A percentile compares a stretch with the other conserved stretches of the same genome.
These are phyloP conservation scores for Thalassiosira hispida DNA, from an alignment of 352 stramenopile genomes.

Conservation along the genomic window DNA sequence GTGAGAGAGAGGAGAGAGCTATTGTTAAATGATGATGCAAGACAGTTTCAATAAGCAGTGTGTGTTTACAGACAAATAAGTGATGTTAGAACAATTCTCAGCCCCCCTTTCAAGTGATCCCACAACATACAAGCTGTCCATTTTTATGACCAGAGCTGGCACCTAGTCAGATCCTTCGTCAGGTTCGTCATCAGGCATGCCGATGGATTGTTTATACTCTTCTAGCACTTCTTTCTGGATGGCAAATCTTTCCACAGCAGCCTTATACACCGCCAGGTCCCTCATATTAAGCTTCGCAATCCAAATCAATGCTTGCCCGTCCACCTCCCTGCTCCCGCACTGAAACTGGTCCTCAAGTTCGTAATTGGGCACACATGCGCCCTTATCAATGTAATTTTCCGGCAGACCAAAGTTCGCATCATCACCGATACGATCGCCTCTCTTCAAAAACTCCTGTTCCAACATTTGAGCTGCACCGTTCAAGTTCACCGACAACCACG, in stretches of 20 bases:
- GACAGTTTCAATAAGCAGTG: no score
- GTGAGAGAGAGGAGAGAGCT: no score
- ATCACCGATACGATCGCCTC: slow-evolving; percentile 17
- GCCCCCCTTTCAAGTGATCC: no score
- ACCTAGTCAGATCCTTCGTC: no score
- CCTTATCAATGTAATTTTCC: slow-evolving; percentile 32
- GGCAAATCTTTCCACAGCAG: slow-evolving; percentile 52
- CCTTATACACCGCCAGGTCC: slow-evolving; percentile 58
- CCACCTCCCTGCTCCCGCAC: slow-evolving; percentile 49
- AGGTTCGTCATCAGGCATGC: no score
- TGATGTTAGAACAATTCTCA: no score
- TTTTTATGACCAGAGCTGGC: no score
- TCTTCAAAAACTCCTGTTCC: slow-evolving; percentile 19
- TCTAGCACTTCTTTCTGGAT: slow-evolving; percentile 51
- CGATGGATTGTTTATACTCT: slow-evolving; percentile 17
- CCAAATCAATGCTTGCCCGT: slow-evolving; percentile 42
- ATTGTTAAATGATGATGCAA: no score
- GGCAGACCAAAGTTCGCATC: slow-evolving; percentile 35
- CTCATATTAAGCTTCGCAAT: slow-evolving; percentile 54
- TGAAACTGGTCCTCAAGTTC: slow-evolving; percentile 31
- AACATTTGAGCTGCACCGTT: slow-evolving; percentile 12
- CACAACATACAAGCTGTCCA: no score
- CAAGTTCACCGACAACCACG: slow-evolving; percentile 53
- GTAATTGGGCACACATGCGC: slow-evolving; percentile 33
- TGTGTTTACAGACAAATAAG: no score